phyloP scores from a whole-genome alignment of 192 early-diverging fungal species.

The Coemansia reversa region DNA sequence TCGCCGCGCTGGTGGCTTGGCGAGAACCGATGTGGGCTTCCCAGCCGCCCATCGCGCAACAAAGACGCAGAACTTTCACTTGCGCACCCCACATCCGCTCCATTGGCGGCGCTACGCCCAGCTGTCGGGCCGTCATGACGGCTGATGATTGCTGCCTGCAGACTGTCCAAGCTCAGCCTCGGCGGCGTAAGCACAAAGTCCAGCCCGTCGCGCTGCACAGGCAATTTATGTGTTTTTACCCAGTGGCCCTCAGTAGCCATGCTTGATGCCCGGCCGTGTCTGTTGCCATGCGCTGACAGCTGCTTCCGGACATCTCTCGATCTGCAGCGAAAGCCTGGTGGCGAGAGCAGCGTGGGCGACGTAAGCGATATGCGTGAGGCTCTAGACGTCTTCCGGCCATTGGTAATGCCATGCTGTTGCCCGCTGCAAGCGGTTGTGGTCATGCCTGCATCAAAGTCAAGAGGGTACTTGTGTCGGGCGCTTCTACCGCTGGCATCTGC shows the following conservation, averaged over 20 bases:
- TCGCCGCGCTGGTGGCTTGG: conserved; percentile 38
- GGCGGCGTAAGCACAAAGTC: conserved; percentile 5
- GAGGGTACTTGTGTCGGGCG: neutral
- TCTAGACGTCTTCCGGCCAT: neutral
- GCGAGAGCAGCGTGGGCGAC: conserved; percentile 29
- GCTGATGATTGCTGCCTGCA: conserved; percentile 27
- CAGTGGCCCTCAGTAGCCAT: neutral
- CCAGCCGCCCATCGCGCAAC: conserved; percentile 38
- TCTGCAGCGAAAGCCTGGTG: conserved; percentile 4
- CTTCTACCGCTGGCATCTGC: neutral
- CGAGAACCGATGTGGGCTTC: conserved; percentile 28
- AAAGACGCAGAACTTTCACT: conserved; percentile 6
- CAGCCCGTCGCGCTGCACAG: conserved; percentile 2
- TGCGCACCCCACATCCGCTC: conserved; percentile 3
- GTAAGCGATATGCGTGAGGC: conserved; percentile 15
- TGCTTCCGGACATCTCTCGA: neutral
- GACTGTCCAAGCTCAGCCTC: conserved; percentile 47
- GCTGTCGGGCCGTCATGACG: conserved; percentile 8
- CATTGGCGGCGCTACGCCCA: conserved; percentile 7
- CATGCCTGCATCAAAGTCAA: neutral
- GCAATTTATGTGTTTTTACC: conserved; percentile 2
- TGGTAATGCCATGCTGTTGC: neutral
- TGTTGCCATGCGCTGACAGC: neutral
- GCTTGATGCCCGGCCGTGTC: conserved; percentile 4
- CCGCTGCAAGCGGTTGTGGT: neutral